Evolutionary conservation across 2,329 filamentous ascomycete species (phyloP), one percentile per base, ranked within the genome.

Genomic region (Graphilbum ipis-grandicollis): DNA sequence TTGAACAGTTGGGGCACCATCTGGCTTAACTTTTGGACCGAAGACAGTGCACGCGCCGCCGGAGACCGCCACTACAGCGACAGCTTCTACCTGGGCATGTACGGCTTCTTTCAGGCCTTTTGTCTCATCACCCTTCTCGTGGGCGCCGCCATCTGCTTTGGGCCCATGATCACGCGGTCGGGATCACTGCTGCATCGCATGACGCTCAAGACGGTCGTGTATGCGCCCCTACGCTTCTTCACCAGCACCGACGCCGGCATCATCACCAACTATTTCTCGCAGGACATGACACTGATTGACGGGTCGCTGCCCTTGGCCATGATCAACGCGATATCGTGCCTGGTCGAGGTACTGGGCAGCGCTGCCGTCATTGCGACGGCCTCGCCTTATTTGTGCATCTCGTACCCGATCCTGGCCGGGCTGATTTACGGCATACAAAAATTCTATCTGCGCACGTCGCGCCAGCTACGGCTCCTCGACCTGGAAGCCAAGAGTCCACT

Each of bases 401-500:
- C 56, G 0, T 67, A 73, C 39, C 70, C 70, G 0, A 50, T 67
- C 3, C 46, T 74, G 3, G 41, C 60, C 9, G 50, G 46, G 0
- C 41, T 62, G 1, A 41, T 74, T 1, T 75, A 63, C 38, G 40
- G 56, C 2, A 50, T 75, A 0, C 71, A 75, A 42, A 65, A 57
- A 36, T 60, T 71, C 34, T 77, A 77, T 44, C 57, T 77, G 2
- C 58, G 66, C 0, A 77, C 71, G 0, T 75, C 70, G 1, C 56
- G 71, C 0, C 72, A 77, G 47, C 49, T 78, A 8, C 60, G 72
- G 34, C 58, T 73, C 17, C 50, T 78, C 10, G 72, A 77, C 33
- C 58, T 78, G 1, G 73, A 78, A 48, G 62, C 66, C 2, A 75
- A 76, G 43, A 64, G 65, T 1, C 70, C 70, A 0, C 52, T 75